Evolutionary conservation across 495 filamentous ascomycete genomes (phyloP), one percentile per base, ranked within the genome.

Genomic region (Ramalina intermedia): DNA sequence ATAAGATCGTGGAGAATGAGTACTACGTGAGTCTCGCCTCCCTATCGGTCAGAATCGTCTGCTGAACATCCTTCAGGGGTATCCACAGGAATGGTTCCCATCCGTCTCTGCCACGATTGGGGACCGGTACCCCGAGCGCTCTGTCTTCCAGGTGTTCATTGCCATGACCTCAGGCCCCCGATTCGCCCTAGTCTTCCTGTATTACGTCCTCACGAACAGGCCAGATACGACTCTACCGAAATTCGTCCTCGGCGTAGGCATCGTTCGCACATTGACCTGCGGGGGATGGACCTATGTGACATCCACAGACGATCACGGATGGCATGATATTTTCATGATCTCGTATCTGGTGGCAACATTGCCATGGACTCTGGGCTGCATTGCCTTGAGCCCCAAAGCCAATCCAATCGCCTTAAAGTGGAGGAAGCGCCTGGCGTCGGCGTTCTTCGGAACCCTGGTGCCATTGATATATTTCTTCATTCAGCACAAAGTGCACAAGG

Each of bases 311-410:
- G 87, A 96, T 62, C 93, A 99, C 64, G 79, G 90, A 63, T 96
- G 87, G 88, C 93, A 99, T 61, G 93, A 99, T 63, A 91, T 96
- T 47, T 90, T 96, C 66, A 99, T 99, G 93, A 94, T 99, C 57
- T 94, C 87, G 24, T 99, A 99, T 63, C 67, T 99, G 43, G 80
- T 96, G 41, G 82, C 87, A 13, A 96, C 93, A 1, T 69, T 99
- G 48, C 93, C 93, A 5, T 99, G 93, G 93, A 96, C 89, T 1
- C 56, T 85, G 27, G 93, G 93, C 41, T 96, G 89, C 62, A 74
- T 96, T 41, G 81, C 81, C 12, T 69, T 96, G 36, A 95, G 88
- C 61, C 90, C 91, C 4, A 80, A 81, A 53, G 44, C 20, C 11
- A 96, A 96, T 61, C 71, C 78, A 23, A 76, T 69, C 43, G 87